phyloP scores from a whole-genome alignment of 129 eudicot genomes.

The Pittosporum tobira region DNA sequence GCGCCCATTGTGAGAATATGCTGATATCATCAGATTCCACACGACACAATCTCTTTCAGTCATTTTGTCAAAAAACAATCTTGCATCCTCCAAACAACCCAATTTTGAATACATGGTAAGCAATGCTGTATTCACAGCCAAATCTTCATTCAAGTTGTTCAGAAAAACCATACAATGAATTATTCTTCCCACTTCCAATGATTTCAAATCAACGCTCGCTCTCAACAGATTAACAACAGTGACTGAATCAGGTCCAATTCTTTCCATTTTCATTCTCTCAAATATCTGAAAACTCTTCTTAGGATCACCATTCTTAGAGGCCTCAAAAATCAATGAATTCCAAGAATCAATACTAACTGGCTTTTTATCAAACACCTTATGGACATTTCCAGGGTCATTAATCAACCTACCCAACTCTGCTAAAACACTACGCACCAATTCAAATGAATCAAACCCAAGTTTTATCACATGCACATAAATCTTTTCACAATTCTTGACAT shows the following conservation, averaged over 20 bases:
- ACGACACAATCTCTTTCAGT: conserved; percentile 17
- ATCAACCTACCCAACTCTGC: not conserved
- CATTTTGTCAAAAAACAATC: conserved; percentile 22
- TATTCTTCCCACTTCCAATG: conserved; percentile 12
- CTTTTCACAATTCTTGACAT: conserved; percentile 10
- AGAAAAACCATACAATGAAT: conserved; percentile 12
- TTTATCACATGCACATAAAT: conserved; percentile 18
- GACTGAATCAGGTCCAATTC: conserved; percentile 12
- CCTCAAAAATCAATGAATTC: conserved; percentile 14
- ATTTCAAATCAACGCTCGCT: conserved; percentile 4
- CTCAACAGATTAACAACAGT: conserved; percentile 17
- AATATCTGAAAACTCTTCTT: conserved; percentile 9
- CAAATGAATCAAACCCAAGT: conserved; percentile 21
- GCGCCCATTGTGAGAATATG: conserved; percentile 9
- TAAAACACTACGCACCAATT: conserved; percentile 7
- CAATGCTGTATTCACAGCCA: conserved; percentile 23
- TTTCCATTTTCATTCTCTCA: conserved; percentile 15
- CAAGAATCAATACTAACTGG: conserved; percentile 2
- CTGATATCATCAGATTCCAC: conserved; percentile 30
- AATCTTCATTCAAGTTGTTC: conserved; percentile 6
- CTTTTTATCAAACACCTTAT: conserved; percentile 13
- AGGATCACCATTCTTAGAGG: conserved; percentile 5
- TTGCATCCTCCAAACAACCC: conserved; percentile 18
- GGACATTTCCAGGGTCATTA: conserved; percentile 2
- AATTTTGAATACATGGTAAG: conserved; percentile 23